Percentiles rank a stretch among this genome's conserved stretches.
Evolutionary conservation across 495 filamentous ascomycete genomes (phyloP).

Genomic region (Aspergillus indologenus): DNA sequence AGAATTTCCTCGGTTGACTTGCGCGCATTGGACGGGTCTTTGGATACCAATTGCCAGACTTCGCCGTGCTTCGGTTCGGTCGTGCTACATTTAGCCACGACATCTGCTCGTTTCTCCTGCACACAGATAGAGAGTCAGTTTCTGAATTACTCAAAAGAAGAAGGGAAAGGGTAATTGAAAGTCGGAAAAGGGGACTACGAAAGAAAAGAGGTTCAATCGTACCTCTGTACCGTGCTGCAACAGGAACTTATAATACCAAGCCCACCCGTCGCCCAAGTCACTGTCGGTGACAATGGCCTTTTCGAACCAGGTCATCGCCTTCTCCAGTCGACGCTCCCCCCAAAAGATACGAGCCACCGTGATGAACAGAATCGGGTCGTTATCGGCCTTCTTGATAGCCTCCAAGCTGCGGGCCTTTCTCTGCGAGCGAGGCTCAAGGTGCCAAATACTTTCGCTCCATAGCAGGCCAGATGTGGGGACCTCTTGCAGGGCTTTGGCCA

Average conservation of each 20-base stretch:
- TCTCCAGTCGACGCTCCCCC: conserved; percentile 78
- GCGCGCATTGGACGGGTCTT: conserved; percentile 76
- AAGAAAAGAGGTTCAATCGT: conserved; percentile 16
- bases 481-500: conserved; percentile 90
- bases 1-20: conserved; percentile 77
- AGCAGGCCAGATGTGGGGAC: conserved; percentile 84
- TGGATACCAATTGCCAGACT: conserved; percentile 81
- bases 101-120: conserved; percentile 79
- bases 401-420: conserved; percentile 86
- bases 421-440: conserved; percentile 87
- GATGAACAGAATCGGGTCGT: conserved; percentile 80
- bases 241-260: conserved; percentile 96
- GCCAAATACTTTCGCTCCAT: conserved; percentile 91
- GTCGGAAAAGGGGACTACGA: neutral
- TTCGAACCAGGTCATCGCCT: conserved; percentile 94
- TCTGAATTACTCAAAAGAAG: neutral
- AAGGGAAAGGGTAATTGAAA: neutral
- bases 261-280: conserved; percentile 91
- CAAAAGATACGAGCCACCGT: conserved; percentile 74
- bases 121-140: neutral
- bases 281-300: conserved; percentile 84
- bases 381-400: conserved; percentile 94
- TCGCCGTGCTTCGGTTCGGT: conserved; percentile 90
- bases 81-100: conserved; percentile 68
- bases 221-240: conserved; percentile 81